phyloP scores from a whole-genome alignment of 441 rosid species.

The Francoa sonchifolia region DNA sequence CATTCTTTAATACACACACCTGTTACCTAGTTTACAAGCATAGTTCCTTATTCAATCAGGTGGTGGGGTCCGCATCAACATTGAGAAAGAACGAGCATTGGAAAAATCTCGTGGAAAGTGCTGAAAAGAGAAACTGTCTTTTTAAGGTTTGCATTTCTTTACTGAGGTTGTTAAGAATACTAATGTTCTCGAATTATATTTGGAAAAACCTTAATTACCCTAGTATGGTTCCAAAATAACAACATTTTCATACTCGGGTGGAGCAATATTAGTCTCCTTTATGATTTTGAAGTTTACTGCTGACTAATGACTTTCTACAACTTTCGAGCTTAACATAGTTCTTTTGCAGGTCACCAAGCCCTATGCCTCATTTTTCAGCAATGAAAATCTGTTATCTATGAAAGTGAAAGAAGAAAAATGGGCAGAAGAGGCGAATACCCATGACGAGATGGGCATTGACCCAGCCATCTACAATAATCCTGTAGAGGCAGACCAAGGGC shows the following conservation, averaged over 20 bases:
- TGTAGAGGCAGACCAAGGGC: slow-evolving; percentile 26
- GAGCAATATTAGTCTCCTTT: not conserved
- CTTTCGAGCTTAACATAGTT: not conserved
- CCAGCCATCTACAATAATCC: not conserved
- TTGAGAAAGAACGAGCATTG: slow-evolving; percentile 63
- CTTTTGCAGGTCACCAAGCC: slow-evolving; percentile 69
- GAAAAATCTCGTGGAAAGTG: slow-evolving; percentile 67
- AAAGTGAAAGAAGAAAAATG: slow-evolving; percentile 16
- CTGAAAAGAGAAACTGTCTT: slow-evolving; percentile 41
- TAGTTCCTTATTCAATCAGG: slow-evolving; percentile 41
- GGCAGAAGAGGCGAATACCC: slow-evolving; percentile 13
- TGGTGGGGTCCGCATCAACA: slow-evolving; percentile 80
- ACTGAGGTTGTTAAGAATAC: not conserved
- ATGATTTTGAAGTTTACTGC: not conserved
- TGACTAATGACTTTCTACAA: not conserved
- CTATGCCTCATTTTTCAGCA: slow-evolving; percentile 41
- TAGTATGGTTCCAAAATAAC: not conserved
- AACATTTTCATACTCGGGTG: not conserved
- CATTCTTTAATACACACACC: too few species aligned
- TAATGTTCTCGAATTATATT: not conserved
- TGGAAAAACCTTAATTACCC: not conserved
- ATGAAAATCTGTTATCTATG: slow-evolving; percentile 42
- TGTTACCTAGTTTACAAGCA: too few species aligned
- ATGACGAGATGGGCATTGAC: slow-evolving; percentile 16
- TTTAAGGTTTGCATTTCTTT: slow-evolving; percentile 38